Conservation (phyloP, 2,329 filamentous ascomycete species). For the Bipolaris oryzae region DNA sequence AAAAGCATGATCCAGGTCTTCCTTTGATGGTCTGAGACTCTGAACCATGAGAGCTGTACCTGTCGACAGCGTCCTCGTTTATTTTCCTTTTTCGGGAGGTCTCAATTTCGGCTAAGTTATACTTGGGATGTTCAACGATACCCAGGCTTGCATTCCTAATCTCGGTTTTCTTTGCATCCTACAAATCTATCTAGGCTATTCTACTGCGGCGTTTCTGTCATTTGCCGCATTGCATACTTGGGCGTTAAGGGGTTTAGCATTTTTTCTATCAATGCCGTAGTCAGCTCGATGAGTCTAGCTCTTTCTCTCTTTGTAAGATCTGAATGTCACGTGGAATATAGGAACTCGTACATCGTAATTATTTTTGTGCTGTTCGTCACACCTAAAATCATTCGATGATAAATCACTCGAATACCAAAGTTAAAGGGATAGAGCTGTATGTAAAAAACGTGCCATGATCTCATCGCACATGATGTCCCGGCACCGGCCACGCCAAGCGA, state of each 20-base stretch:
- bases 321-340: not conserved
- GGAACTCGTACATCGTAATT: not conserved
- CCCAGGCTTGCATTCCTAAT: conserved; percentile 8
- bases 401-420: too few relatives aligned
- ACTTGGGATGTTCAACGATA: conserved; percentile 19
- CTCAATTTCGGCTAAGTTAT: not conserved
- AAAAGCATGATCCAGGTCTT: conserved; percentile 52
- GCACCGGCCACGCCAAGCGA: conserved; percentile 14
- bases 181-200: not conserved
- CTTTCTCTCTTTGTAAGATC: not conserved
- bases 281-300: not conserved
- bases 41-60: not conserved
- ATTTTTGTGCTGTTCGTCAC: not conserved
- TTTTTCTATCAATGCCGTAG: not conserved
- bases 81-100: not conserved
- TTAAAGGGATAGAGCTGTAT: not conserved
- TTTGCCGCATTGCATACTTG: conserved; percentile 28
- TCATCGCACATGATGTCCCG: conserved; percentile 22
- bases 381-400: not conserved
- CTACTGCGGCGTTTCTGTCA: not conserved
- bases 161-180: conserved; percentile 5
- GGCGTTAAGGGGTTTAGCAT: conserved; percentile 7
- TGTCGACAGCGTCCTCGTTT: not conserved
- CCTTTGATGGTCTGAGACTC: conserved; percentile 30
- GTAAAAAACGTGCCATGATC: conserved; percentile 15